These are phyloP conservation scores for Sisymbrium altissimum DNA, from an alignment of 345 rosid species.

Conservation along the genomic window DNA sequence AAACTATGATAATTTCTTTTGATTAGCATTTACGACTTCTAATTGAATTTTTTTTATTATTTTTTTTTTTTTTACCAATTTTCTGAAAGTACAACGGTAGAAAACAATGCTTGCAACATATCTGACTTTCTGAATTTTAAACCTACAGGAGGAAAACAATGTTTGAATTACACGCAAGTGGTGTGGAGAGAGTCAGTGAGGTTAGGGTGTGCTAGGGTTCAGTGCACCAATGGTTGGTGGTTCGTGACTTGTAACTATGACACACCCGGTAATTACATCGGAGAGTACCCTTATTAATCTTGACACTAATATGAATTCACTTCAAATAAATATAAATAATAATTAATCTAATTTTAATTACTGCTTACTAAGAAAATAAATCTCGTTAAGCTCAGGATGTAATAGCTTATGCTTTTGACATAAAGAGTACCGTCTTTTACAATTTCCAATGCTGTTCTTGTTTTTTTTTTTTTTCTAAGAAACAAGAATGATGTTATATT, in stretches of 20 bases:
- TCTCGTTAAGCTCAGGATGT: too few species aligned
- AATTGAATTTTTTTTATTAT: too few species aligned
- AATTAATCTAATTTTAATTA: neutral
- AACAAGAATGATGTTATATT: neutral
- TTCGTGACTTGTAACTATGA: conserved; percentile 58
- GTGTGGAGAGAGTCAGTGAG: conserved; percentile 56
- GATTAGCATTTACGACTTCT: too few species aligned
- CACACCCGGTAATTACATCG: conserved; percentile 46
- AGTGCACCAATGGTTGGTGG: conserved; percentile 48
- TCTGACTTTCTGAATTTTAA: neutral
- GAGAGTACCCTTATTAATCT: conserved; percentile 27
- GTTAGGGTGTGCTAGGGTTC: conserved; percentile 65
- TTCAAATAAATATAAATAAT: neutral
- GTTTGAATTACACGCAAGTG: conserved; percentile 73
- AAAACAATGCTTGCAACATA: too few species aligned
- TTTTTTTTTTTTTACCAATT: too few species aligned
- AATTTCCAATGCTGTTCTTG: neutral
- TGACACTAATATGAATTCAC: neutral
- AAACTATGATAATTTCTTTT: too few species aligned
- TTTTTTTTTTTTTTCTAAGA: neutral
- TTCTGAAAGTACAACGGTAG: too few species aligned
- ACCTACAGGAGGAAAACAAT: conserved; percentile 30
- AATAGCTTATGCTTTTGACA: neutral
- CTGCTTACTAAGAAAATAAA: neutral
- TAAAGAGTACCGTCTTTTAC: neutral